Conservation (phyloP, 2,329 filamentous ascomycete species). For the Trichophyton verrucosum region DNA sequence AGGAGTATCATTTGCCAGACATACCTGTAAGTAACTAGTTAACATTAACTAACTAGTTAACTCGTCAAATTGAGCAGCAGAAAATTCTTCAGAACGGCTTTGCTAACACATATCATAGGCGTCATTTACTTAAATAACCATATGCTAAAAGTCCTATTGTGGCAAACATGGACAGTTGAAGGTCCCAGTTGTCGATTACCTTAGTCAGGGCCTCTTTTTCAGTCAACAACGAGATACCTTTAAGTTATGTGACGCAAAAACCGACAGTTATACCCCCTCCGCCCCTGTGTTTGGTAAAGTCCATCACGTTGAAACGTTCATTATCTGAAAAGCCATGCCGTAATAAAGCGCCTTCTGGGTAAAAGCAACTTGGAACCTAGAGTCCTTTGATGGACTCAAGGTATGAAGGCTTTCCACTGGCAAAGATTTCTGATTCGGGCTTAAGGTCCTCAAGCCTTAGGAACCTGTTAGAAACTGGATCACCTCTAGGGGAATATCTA, state of each 20-base stretch:
- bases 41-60: no score
- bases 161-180: no score
- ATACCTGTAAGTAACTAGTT: no score
- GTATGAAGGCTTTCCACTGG: background rate
- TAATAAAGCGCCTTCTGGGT: no score
- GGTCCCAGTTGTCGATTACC: no score
- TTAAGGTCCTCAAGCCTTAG: background rate
- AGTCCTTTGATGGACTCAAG: background rate
- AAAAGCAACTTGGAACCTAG: background rate
- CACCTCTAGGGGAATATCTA: background rate
- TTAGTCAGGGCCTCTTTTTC: no score
- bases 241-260: background rate
- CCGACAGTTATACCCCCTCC: conserved; percentile 17
- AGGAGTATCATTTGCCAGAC: no score
- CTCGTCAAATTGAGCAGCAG: no score
- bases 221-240: no score
- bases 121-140: no score
- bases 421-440: background rate
- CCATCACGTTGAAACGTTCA: background rate
- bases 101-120: background rate
- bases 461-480: background rate
- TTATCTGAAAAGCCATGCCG: no score
- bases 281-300: background rate
- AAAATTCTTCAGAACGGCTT: background rate
- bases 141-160: no score